Percentiles rank a stretch among this genome's conserved stretches.
Evolutionary conservation across 345 rosid species (phyloP).

Genomic region (Eucalyptus tenuipes): DNA sequence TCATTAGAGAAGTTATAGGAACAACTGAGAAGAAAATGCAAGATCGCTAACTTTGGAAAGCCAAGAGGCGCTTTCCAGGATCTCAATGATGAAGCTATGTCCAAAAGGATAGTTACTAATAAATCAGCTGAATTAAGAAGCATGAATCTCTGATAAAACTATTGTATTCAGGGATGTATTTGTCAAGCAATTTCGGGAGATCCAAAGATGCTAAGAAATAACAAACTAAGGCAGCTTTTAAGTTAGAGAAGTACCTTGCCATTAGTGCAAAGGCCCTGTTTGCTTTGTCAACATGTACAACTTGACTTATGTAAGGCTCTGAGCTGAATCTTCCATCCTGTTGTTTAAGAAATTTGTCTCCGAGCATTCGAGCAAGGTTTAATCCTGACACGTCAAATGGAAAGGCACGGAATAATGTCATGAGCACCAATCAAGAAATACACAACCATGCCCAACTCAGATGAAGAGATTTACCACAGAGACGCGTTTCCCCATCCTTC

Average conservation of each 20-base stretch:
- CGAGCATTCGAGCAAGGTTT: constrained; percentile 94
- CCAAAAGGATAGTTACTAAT: not conserved
- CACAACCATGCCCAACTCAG: not conserved
- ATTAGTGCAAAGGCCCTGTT: constrained; percentile 54
- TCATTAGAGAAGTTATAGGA: not conserved
- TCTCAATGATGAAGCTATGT: not conserved
- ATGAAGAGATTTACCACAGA: constrained; percentile 35
- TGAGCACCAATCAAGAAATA: not conserved
- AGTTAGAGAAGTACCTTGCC: constrained; percentile 54
- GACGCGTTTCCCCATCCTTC: constrained; percentile 69
- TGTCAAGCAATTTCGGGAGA: not conserved
- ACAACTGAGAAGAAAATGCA: not conserved
- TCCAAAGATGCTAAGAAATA: not conserved
- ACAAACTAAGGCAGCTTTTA: not conserved
- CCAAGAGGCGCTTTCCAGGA: not conserved
- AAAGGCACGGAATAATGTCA: not conserved
- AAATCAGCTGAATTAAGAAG: not conserved
- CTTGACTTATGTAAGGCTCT: constrained; percentile 75
- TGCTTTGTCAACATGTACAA: constrained; percentile 42
- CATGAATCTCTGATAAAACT: not conserved
- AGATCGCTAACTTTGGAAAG: not conserved
- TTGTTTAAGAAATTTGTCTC: constrained; percentile 89
- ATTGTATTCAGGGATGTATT: not conserved
- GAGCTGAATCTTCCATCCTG: constrained; percentile 80
- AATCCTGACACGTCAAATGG: constrained; percentile 29